Evolutionary conservation across 306 rosid species (phyloP), one percentile per base, ranked within the genome.

Genomic region (Argentina anserina): DNA sequence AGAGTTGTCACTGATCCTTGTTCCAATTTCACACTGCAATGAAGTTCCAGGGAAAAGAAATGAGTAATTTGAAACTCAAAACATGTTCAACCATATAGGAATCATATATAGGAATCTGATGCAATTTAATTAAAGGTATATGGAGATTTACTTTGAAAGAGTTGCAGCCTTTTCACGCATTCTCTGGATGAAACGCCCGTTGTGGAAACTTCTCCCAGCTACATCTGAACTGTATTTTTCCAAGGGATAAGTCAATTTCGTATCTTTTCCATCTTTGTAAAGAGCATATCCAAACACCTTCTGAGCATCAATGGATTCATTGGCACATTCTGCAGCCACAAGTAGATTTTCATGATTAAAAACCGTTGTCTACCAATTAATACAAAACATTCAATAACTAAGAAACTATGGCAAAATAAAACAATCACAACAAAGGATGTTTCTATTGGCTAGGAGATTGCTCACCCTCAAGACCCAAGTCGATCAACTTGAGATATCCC

Each of bases 141-240:
- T 37, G 34, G 68, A n/a, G 65, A 41, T 29, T 29, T 69, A 69
- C 73, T 69, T 69, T 69, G 62, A 39, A 15, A 69, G 55, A 49
- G 62, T 26, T 26, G 62, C 23, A 31, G 62, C 73, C n/a, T 49
- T 47, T 69, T 69, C 61, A 10, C 62, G 61, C 73, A 49, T 9
- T 73, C 80, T 81, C 40, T 85, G 92, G n/a, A 87, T 80, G 87
- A 85, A 87, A 67, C 84, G 96, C 3, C 73, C 73, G 18, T 69
- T 31, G 61, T 69, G 73, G 39, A 69, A 69, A 39, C 73, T 69
- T 33, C 73, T 47, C 20, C 62, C 73, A 20, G 73, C 73, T 17
- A 69, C 73, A 33, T 69, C 73, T 15, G 42, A 11, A 49, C 56
- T 31, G 37, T 41, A 42, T 10, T 28, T 49, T 18, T 69, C 73